A percentile compares a stretch with the other conserved stretches of the same genome.
Evolutionary conservation across 805 yeast species (phyloP).

Genomic region (Saccharomycopsis guyanensis): DNA sequence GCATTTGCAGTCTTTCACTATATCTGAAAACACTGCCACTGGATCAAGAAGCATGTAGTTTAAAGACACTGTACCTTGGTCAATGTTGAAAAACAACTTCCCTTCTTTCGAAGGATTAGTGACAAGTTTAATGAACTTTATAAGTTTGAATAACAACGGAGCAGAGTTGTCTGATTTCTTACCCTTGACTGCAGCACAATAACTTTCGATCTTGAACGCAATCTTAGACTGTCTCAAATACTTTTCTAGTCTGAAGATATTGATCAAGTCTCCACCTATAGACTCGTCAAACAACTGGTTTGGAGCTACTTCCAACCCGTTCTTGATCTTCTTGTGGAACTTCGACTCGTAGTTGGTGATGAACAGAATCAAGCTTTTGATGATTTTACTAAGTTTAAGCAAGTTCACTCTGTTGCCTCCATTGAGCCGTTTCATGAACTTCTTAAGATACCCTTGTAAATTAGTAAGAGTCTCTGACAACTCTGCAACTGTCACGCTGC

Average conservation of each 20-base stretch:
- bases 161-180: slow-evolving; percentile 25
- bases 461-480: slow-evolving; percentile 39
- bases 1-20: slow-evolving; percentile 58
- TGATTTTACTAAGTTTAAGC: slow-evolving; percentile 51
- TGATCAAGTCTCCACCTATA: slow-evolving; percentile 58
- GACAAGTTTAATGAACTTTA: slow-evolving; percentile 55
- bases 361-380: slow-evolving; percentile 44
- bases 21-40: slow-evolving; percentile 54
- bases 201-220: slow-evolving; percentile 76
- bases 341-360: slow-evolving; percentile 27
- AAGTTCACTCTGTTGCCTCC: slow-evolving; percentile 66
- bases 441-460: slow-evolving; percentile 45
- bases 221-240: slow-evolving; percentile 65
- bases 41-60: slow-evolving; percentile 79
- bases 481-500: slow-evolving; percentile 44
- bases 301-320: slow-evolving; percentile 49
- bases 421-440: slow-evolving; percentile 58
- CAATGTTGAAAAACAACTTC: slow-evolving; percentile 56
- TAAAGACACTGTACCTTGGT: slow-evolving; percentile 29
- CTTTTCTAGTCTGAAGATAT: slow-evolving; percentile 56
- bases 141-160: slow-evolving; percentile 59
- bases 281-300: slow-evolving; percentile 48
- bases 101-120: slow-evolving; percentile 79
- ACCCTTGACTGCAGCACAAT: slow-evolving; percentile 24
- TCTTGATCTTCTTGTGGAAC: slow-evolving; percentile 28